A percentile compares a stretch with the other conserved stretches of the same genome.
Evolutionary conservation across 1,284 basidiomycete species (phyloP).

Genomic region (Boletus semigastroideus): DNA sequence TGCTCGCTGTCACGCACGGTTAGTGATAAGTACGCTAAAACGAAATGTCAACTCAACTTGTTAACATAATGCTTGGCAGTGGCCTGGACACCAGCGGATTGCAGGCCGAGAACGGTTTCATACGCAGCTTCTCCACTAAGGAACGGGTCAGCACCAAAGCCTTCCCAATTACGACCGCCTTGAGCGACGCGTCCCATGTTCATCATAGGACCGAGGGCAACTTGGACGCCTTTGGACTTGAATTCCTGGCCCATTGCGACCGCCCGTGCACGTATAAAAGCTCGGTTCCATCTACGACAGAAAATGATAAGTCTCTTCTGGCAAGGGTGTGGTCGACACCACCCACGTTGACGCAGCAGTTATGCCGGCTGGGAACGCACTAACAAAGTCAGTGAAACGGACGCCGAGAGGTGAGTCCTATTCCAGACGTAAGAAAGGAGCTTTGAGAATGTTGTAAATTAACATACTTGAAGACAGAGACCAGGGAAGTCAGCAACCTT

Average conservation of each 20-base stretch:
- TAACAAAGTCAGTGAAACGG: slow-evolving; percentile 37
- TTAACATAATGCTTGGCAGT: slow-evolving; percentile 68
- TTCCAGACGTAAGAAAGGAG: background rate
- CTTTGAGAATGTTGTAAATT: background rate
- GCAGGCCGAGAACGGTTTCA: slow-evolving; percentile 60
- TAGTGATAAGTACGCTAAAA: background rate
- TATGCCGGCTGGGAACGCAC: slow-evolving; percentile 54
- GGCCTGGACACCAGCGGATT: slow-evolving; percentile 62
- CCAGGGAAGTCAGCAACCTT: slow-evolving; percentile 28
- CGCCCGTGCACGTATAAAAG: slow-evolving; percentile 60
- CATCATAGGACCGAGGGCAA: slow-evolving; percentile 58
- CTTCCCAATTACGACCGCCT: slow-evolving; percentile 74
- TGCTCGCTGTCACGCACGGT: slow-evolving; percentile 38
- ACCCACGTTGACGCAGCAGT: slow-evolving; percentile 56
- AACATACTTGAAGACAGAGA: slow-evolving; percentile 31
- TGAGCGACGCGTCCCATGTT: slow-evolving; percentile 47
- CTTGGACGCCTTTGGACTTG: slow-evolving; percentile 71
- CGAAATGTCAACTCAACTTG: slow-evolving; percentile 39
- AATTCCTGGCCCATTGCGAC: slow-evolving; percentile 73
- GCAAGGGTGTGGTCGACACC: background rate
- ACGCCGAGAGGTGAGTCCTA: slow-evolving; percentile 57
- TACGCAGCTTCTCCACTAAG: slow-evolving; percentile 64
- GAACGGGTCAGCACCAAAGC: slow-evolving; percentile 67
- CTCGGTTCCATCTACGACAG: slow-evolving; percentile 32
- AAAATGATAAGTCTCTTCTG: background rate